Evolutionary conservation across 2,329 filamentous ascomycete genomes (phyloP).

Genomic region (Aureobasidium sp.): DNA sequence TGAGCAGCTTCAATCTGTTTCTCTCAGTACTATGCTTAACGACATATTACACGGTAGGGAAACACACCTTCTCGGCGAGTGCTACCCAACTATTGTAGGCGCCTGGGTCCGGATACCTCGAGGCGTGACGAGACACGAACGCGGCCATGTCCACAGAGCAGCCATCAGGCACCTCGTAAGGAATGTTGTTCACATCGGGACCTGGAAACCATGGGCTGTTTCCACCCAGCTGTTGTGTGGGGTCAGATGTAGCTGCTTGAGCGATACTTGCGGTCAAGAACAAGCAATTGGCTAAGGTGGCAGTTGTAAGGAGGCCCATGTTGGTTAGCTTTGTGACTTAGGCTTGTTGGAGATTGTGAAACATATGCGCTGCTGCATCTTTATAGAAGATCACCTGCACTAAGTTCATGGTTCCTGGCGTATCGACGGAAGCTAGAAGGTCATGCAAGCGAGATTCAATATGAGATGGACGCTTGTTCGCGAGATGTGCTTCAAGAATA

Average conservation of each 20-base stretch:
- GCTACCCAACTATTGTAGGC: constrained; percentile 49
- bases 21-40: neutral
- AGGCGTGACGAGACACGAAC: constrained; percentile 53
- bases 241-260: neutral
- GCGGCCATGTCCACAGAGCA: constrained; percentile 54
- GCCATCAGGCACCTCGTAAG: constrained; percentile 43
- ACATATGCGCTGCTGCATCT: neutral
- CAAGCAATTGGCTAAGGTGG: neutral
- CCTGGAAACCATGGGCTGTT: constrained; percentile 30
- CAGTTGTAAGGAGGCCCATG: neutral
- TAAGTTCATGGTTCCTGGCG: neutral
- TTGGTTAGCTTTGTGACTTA: neutral
- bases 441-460: neutral
- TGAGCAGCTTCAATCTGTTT: constrained; percentile 43
- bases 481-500: neutral
- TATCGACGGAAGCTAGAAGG: neutral
- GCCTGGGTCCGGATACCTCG: constrained; percentile 52
- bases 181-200: constrained; percentile 31
- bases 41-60: neutral
- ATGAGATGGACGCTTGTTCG: neutral
- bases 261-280: neutral
- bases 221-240: constrained; percentile 27
- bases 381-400: neutral
- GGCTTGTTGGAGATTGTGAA: neutral
- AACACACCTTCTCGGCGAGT: constrained; percentile 19